A percentile compares a stretch with the other conserved stretches of the same genome.
phyloP scores from a whole-genome alignment of 345 rosid species.

The Bretschneidera sinensis region DNA sequence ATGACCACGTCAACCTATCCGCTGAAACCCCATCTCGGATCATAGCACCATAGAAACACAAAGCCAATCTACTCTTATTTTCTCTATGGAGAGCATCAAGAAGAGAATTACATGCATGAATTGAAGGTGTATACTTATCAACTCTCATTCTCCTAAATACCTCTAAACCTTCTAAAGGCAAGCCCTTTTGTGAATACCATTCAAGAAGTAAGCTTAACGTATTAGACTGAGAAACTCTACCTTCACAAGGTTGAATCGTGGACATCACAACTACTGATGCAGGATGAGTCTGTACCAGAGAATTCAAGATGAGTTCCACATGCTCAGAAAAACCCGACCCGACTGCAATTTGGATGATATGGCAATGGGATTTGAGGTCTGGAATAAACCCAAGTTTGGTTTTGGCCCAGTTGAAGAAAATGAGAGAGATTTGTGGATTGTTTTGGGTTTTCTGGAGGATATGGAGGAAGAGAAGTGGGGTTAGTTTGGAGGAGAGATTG shows the following conservation, averaged over 20 bases:
- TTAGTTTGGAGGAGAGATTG: constrained; percentile 41
- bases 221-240: constrained; percentile 24
- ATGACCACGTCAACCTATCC: constrained; percentile 46
- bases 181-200: constrained; percentile 35
- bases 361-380: constrained; percentile 50
- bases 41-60: constrained; percentile 55
- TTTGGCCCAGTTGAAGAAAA: constrained; percentile 57
- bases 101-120: constrained; percentile 39
- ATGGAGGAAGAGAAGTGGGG: constrained; percentile 43
- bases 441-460: constrained; percentile 45
- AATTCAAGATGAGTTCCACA: constrained; percentile 32
- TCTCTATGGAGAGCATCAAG: constrained; percentile 42
- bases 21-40: constrained; percentile 30
- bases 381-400: constrained; percentile 45
- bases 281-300: constrained; percentile 35
- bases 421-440: constrained; percentile 37
- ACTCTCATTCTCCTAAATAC: constrained; percentile 36
- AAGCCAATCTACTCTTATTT: constrained; percentile 34
- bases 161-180: constrained; percentile 38
- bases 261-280: constrained; percentile 27
- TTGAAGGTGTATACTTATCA: constrained; percentile 33
- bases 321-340: constrained; percentile 28
- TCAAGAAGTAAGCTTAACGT: constrained; percentile 43
- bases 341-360: constrained; percentile 27
- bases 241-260: constrained; percentile 42